Percentiles rank a stretch among this genome's conserved stretches.
Conservation (phyloP, 2,329 filamentous ascomycete genomes). For the Colletotrichum tabaci region DNA sequence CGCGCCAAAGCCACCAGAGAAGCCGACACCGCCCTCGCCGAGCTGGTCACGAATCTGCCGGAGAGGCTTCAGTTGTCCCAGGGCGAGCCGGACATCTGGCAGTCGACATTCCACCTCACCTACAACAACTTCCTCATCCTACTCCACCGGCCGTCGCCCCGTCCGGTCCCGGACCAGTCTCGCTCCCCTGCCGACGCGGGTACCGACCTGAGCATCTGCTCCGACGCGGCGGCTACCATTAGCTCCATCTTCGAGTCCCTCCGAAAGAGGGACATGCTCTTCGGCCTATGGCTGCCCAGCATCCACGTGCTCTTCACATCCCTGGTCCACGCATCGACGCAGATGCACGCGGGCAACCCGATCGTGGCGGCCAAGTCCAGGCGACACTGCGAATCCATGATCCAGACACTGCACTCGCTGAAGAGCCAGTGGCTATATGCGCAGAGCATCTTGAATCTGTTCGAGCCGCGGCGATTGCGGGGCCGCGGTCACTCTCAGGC, state of each 20-base stretch:
- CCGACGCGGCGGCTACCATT: slow-evolving; percentile 48
- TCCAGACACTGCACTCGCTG: slow-evolving; percentile 48
- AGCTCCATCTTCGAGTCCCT: slow-evolving; percentile 51
- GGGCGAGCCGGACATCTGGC: slow-evolving; percentile 47
- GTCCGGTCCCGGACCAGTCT: slow-evolving; percentile 12
- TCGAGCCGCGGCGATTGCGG: slow-evolving; percentile 42
- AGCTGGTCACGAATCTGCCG: slow-evolving; percentile 50
- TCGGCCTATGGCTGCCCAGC: slow-evolving; percentile 49
- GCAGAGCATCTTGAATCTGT: slow-evolving; percentile 49
- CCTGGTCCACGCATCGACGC: slow-evolving; percentile 48
- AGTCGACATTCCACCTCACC: slow-evolving; percentile 52
- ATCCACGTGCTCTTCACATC: slow-evolving; percentile 52
- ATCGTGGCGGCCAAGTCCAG: slow-evolving; percentile 50
- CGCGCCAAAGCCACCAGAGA: slow-evolving; percentile 48
- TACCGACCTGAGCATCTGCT: slow-evolving; percentile 50
- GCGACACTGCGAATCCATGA: slow-evolving; percentile 49
- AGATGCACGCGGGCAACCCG: slow-evolving; percentile 49
- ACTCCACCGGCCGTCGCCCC: slow-evolving; percentile 51
- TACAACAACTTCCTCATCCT: slow-evolving; percentile 55
- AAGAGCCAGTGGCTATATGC: slow-evolving; percentile 52
- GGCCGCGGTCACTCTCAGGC: slow-evolving; percentile 20
- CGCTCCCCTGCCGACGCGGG: slow-evolving; percentile 35
- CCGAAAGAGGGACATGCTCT: slow-evolving; percentile 43
- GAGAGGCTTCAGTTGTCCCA: slow-evolving; percentile 46
- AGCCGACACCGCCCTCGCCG: slow-evolving; percentile 51